Conservation (phyloP, 1,139 yeast genomes). For the Cylindricascospora bacillispora region DNA sequence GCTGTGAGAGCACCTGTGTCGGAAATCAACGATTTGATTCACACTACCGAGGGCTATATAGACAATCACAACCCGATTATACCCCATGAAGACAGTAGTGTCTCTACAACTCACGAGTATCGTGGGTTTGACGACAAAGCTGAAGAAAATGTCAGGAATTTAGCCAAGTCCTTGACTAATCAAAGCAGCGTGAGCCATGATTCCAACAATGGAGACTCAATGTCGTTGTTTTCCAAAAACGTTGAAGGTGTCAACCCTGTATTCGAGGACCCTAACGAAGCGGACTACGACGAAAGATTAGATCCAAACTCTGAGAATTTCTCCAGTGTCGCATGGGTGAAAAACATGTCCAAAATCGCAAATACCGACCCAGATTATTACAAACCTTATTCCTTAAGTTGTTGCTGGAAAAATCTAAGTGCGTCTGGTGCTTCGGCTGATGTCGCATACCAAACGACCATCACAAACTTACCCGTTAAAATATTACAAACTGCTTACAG, state of each 20-base stretch:
- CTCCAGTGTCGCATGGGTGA: slow-evolving; percentile 54
- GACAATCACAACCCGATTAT: too few species aligned
- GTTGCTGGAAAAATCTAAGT: slow-evolving; percentile 50
- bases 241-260: slow-evolving; percentile 5
- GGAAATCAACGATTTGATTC: too few species aligned
- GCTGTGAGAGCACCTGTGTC: too few species aligned
- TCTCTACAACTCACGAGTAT: slow-evolving; percentile 3
- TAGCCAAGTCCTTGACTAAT: slow-evolving; percentile 8
- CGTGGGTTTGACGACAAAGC: slow-evolving; percentile 11
- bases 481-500: slow-evolving; percentile 6
- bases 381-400: slow-evolving; percentile 48
- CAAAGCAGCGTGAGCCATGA: slow-evolving; percentile 2
- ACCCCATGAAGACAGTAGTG: too few species aligned
- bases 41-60: too few species aligned
- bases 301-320: slow-evolving; percentile 47
- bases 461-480: slow-evolving; percentile 35
- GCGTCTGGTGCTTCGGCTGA: slow-evolving; percentile 67
- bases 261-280: slow-evolving; percentile 4
- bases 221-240: slow-evolving; percentile 2
- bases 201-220: slow-evolving; percentile 1
- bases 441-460: slow-evolving; percentile 66
- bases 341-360: slow-evolving; percentile 44
- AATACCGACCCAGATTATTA: slow-evolving; percentile 48
- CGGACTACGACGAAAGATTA: slow-evolving; percentile 31
- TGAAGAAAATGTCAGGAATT: slow-evolving; percentile 7